Evolutionary conservation across 441 rosid species (phyloP), one percentile per base, ranked within the genome.

Genomic region (Rhodomyrtus psidioides): DNA sequence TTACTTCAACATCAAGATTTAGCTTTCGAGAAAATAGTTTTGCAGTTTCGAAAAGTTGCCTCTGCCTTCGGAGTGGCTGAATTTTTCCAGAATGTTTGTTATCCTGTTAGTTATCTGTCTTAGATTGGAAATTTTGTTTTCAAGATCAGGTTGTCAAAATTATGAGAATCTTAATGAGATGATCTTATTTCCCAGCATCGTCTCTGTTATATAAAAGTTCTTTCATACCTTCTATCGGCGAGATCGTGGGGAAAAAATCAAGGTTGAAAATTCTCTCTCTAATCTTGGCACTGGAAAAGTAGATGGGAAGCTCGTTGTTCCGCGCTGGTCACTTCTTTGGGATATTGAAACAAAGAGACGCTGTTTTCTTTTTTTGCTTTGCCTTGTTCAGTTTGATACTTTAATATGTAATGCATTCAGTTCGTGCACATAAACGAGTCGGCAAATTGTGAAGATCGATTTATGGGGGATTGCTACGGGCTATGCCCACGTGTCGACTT

Each of bases 1-100:
- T 79, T 96, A 94, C 89, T 97, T 96, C 93, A 91, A 92, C 89
- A 92, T 94, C 89, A 94, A 91, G 91, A 93, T 96, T 70, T 95
- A 92, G 87, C 85, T 82, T 85, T 34, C 53, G 76, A 24, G 55
- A 70, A 65, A 6, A 70, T 70, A 70, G 49, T 70, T 70, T 34
- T 34, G 79, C 79, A 21, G 46, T 65, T 65, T 65, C 19, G 60
- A 15, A 19, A 53, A 56, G 58, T 17, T 16, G 83, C 46, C 24
- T 34, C 39, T 62, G 75, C 75, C 75, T 62, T 62, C 24, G 30
- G 44, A 62, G 75, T 7, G 75, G 75, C 12, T 1, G 23, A 62
- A 62, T 16, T 62, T 62, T 62, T 62, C 75, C 75, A 62, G 75
- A 62, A 62, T 30, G 75, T 30, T 17, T 62, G 4, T 65, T 65